Conservation (phyloP, 1,284 basidiomycete genomes). For the Moniliophthora roreri region DNA sequence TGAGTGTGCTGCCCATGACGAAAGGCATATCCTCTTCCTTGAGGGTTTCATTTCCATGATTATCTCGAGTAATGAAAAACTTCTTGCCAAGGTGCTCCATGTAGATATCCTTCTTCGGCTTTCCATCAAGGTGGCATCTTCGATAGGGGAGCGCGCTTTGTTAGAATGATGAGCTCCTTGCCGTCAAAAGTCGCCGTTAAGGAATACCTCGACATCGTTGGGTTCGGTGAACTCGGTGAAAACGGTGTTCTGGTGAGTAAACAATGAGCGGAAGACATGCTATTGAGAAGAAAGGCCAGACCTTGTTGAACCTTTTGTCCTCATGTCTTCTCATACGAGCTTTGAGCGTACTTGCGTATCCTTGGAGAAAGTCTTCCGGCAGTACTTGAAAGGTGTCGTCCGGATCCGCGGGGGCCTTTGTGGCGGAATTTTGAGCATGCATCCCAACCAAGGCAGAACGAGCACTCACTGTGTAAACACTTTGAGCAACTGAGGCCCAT, state of each 20-base stretch:
- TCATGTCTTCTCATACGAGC: slow-evolving; percentile 86
- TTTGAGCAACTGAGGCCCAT: slow-evolving; percentile 75
- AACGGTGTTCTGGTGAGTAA: slow-evolving; percentile 74
- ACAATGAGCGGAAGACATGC: not conserved
- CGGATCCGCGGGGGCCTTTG: slow-evolving; percentile 92
- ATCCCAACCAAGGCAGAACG: slow-evolving; percentile 3
- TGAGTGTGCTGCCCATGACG: slow-evolving; percentile 71
- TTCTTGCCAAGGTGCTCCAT: slow-evolving; percentile 71
- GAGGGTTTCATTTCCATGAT: slow-evolving; percentile 61
- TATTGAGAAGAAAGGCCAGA: slow-evolving; percentile 34
- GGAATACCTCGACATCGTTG: slow-evolving; percentile 72
- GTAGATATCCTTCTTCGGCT: slow-evolving; percentile 53
- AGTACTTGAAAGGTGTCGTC: slow-evolving; percentile 68
- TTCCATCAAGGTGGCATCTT: not conserved
- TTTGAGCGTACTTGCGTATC: slow-evolving; percentile 82
- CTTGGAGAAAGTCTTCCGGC: slow-evolving; percentile 82
- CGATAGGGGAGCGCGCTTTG: slow-evolving; percentile 60
- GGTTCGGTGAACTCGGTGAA: slow-evolving; percentile 89
- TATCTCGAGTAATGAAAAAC: slow-evolving; percentile 63
- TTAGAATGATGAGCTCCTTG: slow-evolving; percentile 80
- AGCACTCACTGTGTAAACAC: slow-evolving; percentile 77
- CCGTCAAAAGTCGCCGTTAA: slow-evolving; percentile 79
- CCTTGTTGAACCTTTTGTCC: slow-evolving; percentile 85
- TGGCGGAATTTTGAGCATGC: slow-evolving; percentile 27
- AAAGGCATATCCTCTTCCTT: slow-evolving; percentile 72